phyloP scores from a whole-genome alignment of 2,329 filamentous ascomycete genomes.

The Colletotrichum limetticola region DNA sequence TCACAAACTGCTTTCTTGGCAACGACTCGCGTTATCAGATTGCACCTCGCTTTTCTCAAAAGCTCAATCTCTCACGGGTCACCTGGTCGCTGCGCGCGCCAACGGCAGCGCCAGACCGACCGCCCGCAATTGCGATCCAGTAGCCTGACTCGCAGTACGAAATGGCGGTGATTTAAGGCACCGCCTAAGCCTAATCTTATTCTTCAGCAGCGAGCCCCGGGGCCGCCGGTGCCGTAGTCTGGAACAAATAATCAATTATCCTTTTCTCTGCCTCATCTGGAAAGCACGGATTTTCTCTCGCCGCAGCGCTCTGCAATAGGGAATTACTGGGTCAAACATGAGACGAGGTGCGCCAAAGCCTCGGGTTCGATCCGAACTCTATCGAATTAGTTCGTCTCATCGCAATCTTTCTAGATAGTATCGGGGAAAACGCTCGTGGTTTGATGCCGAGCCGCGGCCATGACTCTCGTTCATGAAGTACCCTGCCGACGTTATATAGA shows the following conservation, averaged over 20 bases:
- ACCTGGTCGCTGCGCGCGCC: too few relatives aligned
- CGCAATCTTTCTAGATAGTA: neutral
- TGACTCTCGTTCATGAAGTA: neutral
- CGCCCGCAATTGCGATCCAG: too few relatives aligned
- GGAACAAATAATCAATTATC: neutral
- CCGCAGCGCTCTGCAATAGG: neutral
- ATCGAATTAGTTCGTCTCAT: conserved; percentile 13
- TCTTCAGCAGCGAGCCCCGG: neutral
- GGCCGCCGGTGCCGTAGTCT: neutral
- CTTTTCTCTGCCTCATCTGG: neutral
- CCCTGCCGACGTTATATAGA: neutral
- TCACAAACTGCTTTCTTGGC: too few relatives aligned
- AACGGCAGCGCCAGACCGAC: too few relatives aligned
- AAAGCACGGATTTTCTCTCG: neutral
- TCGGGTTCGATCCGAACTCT: neutral
- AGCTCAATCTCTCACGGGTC: too few relatives aligned
- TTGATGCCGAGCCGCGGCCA: neutral
- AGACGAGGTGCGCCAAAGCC: neutral
- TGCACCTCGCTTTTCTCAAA: too few relatives aligned
- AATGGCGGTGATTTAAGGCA: too few relatives aligned
- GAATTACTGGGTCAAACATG: neutral
- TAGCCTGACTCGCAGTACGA: too few relatives aligned
- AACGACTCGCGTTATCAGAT: too few relatives aligned
- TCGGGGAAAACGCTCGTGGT: neutral
- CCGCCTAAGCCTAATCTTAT: too few relatives aligned